Evolutionary conservation across 2,329 filamentous ascomycete species (phyloP), one percentile per base, ranked within the genome.

Genomic region (Xylariaceae sp.): DNA sequence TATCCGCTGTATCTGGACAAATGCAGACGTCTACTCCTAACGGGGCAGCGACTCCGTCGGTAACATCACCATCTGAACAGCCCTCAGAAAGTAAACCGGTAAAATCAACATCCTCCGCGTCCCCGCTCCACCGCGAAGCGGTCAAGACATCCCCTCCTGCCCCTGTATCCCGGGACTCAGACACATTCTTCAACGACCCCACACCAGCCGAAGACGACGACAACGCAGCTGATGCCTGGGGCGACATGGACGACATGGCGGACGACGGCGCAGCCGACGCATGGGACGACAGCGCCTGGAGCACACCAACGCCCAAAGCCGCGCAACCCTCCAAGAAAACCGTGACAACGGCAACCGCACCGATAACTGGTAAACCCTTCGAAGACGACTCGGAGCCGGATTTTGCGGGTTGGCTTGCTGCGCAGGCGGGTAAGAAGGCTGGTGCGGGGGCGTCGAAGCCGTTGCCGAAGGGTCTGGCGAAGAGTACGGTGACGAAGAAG

Each of bases 401-500:
- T 73, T 97, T 99, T 74, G 93, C 92, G 4, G 92, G 92, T 4
- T 97, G 94, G 92, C 75, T 97, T 18, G 92, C 90, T 10, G 92
- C 92, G 10, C 91, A 97, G 72, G 85, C 88, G 4, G 82, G 88
- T 63, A 97, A 95, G 76, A 80, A 80, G 9, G 55, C 23, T 4
- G 23, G 70, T 48, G 63, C 71, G 10, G 48, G 49, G 2, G 67
- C 74, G 1, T 67, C 75, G 1, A 94, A 89, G 65, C 77, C 87
- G 2, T 72, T 97, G 57, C 92, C 93, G 0, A 99, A 96, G 75
- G 93, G 93, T 0, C 73, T 97, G 30, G 76, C 79, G 1, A 96
- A 95, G 74, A 69, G 69, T 8, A 65, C 17, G 73, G 69, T 35
- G 4, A 30, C 58, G 2, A 72, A 72, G 59, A 73, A 77, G 59